Evolutionary conservation across 768 basidiomycete species (phyloP).

Genomic region (Zangia roseola): DNA sequence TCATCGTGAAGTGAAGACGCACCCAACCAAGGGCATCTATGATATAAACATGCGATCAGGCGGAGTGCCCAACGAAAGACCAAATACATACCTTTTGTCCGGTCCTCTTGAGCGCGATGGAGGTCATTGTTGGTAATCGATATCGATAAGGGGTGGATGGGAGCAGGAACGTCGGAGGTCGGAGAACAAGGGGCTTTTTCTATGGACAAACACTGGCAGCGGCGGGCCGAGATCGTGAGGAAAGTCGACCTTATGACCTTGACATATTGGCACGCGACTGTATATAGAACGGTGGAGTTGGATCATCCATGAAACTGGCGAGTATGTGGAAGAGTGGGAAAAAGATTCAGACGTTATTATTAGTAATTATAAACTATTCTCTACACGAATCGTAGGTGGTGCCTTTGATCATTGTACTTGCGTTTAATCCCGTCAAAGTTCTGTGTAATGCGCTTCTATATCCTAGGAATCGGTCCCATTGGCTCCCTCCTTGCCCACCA

Average conservation of each 20-base stretch:
- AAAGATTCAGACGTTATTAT: no score
- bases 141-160: slow-evolving; percentile 10
- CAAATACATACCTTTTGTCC: slow-evolving; percentile 48
- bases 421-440: no score
- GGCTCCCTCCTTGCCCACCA: slow-evolving; percentile 82
- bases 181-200: slow-evolving; percentile 6
- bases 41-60: neutral
- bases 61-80: neutral
- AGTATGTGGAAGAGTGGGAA: no score
- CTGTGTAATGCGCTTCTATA: slow-evolving; percentile 67
- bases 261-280: no score
- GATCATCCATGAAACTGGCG: no score
- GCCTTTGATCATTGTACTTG: no score
- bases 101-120: slow-evolving; percentile 56
- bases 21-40: slow-evolving; percentile 76
- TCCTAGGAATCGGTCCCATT: slow-evolving; percentile 80
- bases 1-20: slow-evolving; percentile 8
- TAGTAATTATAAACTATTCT: no score
- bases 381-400: no score
- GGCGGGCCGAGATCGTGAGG: slow-evolving; percentile 12
- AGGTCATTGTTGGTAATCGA: slow-evolving; percentile 41
- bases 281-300: neutral
- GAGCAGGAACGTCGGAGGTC: slow-evolving; percentile 6
- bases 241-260: slow-evolving; percentile 6
- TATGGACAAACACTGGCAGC: slow-evolving; percentile 7